Base-by-base conservation (phyloP, 257 asterid species). In the Jacaranda mimosifolia region DNA sequence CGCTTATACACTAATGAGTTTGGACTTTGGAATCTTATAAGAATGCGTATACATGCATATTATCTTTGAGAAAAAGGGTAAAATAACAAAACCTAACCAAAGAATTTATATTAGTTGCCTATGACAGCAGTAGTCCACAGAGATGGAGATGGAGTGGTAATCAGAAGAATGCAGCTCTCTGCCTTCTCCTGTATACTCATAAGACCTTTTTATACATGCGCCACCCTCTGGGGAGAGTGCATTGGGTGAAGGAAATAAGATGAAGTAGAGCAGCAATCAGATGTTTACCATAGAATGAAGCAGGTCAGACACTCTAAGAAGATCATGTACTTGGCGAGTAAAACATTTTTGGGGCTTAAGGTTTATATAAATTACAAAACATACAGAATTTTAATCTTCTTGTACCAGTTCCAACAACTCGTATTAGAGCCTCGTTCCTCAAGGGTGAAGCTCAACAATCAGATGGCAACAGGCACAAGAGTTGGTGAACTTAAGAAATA, bases 281-380 rank as follows among this genome's bases (percentile, higher is more conserved):
- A 42, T 57, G 58, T 72, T 82, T 83, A 83, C 84, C 83, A 63
- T 63, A 60, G 68, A 81, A 77, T 72, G 82, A 46, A 63, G 73
- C 52, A 43, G 82, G 74, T 79, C 84, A 40, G 81, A 45, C 81
- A 62, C 64, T 59, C 74, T 68, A 26, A 26, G 32, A 69, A 75
- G 75, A 75, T 82, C 79, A 21, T 82, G 80, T 81, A 73, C 85
- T 63, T 73, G 79, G 58, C 79, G 43, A 2, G 81, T 81, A 76
- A 81, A 81, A 36, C 42, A 18, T 74, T 70, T 51, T 74, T 36
- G 36, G 67, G 21, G 39, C 59, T 3, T 26, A 26, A 26, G 32
- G 32, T 26, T 26, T 26, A 26, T 26, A 26, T 26, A 26, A 26
- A 26, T 26, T 26, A 26, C 32, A 26, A 26, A 26, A 26, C 32